Evolutionary conservation across 2,329 filamentous ascomycete genomes (phyloP), one percentile per base, ranked within the genome.

Genomic region (Juglanconis sp.): DNA sequence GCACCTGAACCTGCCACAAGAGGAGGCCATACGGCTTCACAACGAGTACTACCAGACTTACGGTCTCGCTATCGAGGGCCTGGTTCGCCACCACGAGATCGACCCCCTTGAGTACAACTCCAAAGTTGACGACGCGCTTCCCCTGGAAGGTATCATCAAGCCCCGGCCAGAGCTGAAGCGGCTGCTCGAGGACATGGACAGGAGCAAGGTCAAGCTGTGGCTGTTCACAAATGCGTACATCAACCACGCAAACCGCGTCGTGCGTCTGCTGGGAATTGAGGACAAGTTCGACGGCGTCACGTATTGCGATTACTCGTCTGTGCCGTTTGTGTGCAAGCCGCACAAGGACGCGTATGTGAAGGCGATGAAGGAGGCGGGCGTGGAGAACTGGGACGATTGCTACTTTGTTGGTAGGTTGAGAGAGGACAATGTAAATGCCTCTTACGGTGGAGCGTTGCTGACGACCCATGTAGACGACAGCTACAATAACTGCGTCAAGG

Each of bases 151-250:
- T 17, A 85, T 98, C 70, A 89, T 99, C 71, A 88, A 87, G 70
- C 91, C 92, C 0, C 86, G 96, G 68, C 83, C 87, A 0, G 80
- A 87, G 68, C 80, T 98, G 47, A 87, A 91, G 53, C 80, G 83
- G 69, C 75, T 99, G 50, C 85, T 99, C 5, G 80, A 89, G 72
- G 90, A 93, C 65, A 87, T 99, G 57, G 93, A 99, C 74, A 88
- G 75, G 61, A 84, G 79, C 69, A 96, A 96, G 72, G 90, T 97
- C 65, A 92, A 87, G 65, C 79, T 92, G 35, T 99, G 96, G 95
- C 85, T 99, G 2, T 89, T 99, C 69, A 99, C 96, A 2, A 99
- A 99, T 70, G 95, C 96, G 30, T 97, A 99, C 69, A 79, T 96
- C 65, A 98, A 82, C 38, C 95, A 99, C 70, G 95, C 87, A 36